Conservation (phyloP, 495 filamentous ascomycete genomes). For the Stereocaulon alpinum region DNA sequence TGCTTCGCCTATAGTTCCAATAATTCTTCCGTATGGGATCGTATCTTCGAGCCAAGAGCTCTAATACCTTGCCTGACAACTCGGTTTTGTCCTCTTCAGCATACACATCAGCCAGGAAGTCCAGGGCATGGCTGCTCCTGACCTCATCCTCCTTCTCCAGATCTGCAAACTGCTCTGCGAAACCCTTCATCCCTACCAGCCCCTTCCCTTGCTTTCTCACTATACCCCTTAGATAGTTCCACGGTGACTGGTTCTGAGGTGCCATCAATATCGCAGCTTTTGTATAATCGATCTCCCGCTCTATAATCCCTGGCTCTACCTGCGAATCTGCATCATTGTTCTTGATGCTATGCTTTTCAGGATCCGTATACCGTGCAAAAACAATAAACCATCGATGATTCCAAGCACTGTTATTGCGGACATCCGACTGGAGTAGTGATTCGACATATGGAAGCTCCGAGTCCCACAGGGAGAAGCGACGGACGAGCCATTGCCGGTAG, state of each 20-base stretch:
- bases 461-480: conserved; percentile 66
- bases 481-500: conserved; percentile 87
- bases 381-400: conserved; percentile 89
- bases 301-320: conserved; percentile 52
- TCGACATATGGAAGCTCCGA: conserved; percentile 62
- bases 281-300: conserved; percentile 65
- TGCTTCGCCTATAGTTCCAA: conserved; percentile 67
- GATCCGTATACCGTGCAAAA: conserved; percentile 47
- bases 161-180: conserved; percentile 55
- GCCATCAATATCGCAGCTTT: conserved; percentile 60
- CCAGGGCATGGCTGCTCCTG: conserved; percentile 76
- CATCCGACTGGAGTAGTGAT: conserved; percentile 58
- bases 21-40: conserved; percentile 86
- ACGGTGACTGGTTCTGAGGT: conserved; percentile 87
- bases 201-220: conserved; percentile 51
- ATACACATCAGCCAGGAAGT: conserved; percentile 77
- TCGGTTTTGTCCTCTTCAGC: conserved; percentile 48
- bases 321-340: conserved; percentile 29
- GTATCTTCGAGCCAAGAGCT: conserved; percentile 69
- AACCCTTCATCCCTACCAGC: conserved; percentile 49
- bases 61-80: conserved; percentile 53
- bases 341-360: conserved; percentile 14
- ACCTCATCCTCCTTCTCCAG: conserved; percentile 37
- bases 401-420: conserved; percentile 95
- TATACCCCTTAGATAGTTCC: conserved; percentile 81